These are phyloP conservation scores for Rhizopogon vinicolor DNA, from an alignment of 768 basidiomycete species.

Conservation along the genomic window DNA sequence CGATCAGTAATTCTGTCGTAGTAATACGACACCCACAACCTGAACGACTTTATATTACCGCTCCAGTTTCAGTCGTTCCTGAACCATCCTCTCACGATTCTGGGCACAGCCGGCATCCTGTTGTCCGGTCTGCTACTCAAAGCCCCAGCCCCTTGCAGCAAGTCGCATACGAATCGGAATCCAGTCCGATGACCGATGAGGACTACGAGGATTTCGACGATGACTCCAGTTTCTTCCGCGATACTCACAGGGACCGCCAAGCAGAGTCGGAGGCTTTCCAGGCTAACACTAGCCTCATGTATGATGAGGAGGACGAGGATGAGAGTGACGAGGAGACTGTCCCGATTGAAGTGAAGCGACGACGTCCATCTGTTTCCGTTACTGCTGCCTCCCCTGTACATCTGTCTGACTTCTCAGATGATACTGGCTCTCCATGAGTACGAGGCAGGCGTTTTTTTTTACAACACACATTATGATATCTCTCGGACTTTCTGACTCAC, in stretches of 20 bases:
- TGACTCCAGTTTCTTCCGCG: conserved; percentile 30
- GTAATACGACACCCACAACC: conserved; percentile 26
- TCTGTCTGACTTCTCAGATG: conserved; percentile 15
- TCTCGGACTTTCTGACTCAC: background rate
- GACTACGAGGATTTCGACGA: conserved; percentile 28
- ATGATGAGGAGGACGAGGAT: conserved; percentile 26
- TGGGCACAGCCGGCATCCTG: conserved; percentile 14
- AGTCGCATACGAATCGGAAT: conserved; percentile 25
- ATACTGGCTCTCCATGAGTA: background rate
- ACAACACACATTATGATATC: conserved; percentile 3
- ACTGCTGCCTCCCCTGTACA: conserved; percentile 19
- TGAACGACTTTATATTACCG: conserved; percentile 18
- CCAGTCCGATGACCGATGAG: conserved; percentile 23
- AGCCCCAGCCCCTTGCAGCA: conserved; percentile 38
- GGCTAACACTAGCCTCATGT: conserved; percentile 29
- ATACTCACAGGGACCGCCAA: conserved; percentile 21
- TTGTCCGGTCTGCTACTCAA: conserved; percentile 27
- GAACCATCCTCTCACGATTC: conserved; percentile 21
- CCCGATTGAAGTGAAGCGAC: conserved; percentile 31
- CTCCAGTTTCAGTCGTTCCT: conserved; percentile 17
- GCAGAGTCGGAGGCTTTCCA: conserved; percentile 18
- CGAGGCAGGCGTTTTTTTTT: background rate
- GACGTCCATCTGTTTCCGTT: conserved; percentile 27
- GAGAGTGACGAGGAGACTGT: conserved; percentile 32
- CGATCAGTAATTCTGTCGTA: conserved; percentile 12